Percentiles rank a stretch among this genome's conserved stretches.
These are phyloP conservation scores for Trametes hirsuta DNA, from an alignment of 1,284 basidiomycete genomes.

Conservation along the genomic window DNA sequence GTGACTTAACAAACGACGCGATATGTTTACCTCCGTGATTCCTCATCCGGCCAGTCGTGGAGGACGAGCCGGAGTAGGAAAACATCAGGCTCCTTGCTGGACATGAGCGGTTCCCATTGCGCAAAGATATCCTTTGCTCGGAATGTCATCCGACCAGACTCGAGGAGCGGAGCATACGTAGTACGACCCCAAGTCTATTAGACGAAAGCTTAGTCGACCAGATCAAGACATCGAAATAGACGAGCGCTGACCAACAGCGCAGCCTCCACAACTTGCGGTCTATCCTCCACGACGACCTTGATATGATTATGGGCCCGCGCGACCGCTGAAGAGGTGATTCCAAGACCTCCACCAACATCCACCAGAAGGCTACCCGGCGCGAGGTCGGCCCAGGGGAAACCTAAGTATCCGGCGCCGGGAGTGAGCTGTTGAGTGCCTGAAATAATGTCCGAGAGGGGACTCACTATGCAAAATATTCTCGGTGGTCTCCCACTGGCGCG, in stretches of 20 bases:
- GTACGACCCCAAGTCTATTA: conserved; percentile 28
- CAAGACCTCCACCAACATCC: conserved; percentile 76
- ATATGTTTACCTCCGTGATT: conserved; percentile 15
- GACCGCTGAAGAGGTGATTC: conserved; percentile 64
- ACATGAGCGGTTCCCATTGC: conserved; percentile 28
- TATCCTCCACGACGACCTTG: conserved; percentile 69
- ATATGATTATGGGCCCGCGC: conserved; percentile 54
- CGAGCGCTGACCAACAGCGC: conserved; percentile 48
- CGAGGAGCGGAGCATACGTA: conserved; percentile 25
- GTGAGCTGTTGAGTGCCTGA: conserved; percentile 25
- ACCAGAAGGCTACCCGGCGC: conserved; percentile 54
- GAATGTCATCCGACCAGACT: conserved; percentile 27
- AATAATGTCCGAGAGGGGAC: neutral
- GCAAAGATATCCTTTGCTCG: conserved; percentile 69
- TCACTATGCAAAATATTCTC: conserved; percentile 28
- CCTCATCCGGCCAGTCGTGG: conserved; percentile 71
- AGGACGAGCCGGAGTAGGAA: conserved; percentile 68
- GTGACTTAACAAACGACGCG: neutral
- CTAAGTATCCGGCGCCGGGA: conserved; percentile 25
- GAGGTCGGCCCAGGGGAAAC: conserved; percentile 63
- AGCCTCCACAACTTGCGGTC: conserved; percentile 60
- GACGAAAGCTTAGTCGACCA: conserved; percentile 7
- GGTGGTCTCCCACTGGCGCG: conserved; percentile 27
- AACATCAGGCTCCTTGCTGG: conserved; percentile 39
- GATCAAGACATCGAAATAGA: neutral